These are phyloP conservation scores for Pleurostoma richardsiae DNA, from an alignment of 2,329 filamentous ascomycete species.

Conservation along the genomic window DNA sequence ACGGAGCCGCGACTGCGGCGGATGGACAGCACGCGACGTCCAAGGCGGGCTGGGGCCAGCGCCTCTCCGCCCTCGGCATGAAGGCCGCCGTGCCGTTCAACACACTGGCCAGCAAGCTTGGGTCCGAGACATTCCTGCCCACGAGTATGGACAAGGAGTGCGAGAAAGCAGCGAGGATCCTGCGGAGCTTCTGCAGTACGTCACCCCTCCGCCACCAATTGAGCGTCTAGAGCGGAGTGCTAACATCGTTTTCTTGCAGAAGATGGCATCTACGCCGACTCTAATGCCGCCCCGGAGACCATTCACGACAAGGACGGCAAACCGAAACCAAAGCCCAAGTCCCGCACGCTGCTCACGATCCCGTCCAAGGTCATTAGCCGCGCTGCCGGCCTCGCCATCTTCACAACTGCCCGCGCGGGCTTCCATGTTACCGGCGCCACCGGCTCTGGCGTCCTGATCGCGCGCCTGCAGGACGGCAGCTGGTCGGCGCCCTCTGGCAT, in stretches of 20 bases:
- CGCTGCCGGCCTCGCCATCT: conserved; percentile 66
- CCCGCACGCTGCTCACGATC: conserved; percentile 45
- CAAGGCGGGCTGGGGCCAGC: conserved; percentile 14
- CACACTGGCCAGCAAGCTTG: conserved; percentile 73
- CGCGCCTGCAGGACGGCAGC: conserved; percentile 55
- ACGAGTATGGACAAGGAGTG: conserved; percentile 82
- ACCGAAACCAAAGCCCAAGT: conserved; percentile 31
- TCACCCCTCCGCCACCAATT: conserved; percentile 1
- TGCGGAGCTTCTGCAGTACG: conserved; percentile 81
- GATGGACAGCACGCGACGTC: background rate
- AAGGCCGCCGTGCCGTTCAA: conserved; percentile 71
- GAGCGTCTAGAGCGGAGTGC: background rate
- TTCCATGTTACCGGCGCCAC: conserved; percentile 62
- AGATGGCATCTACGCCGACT: conserved; percentile 45
- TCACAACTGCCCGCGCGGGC: conserved; percentile 65
- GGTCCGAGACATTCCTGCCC: conserved; percentile 81
- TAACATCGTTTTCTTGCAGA: conserved; percentile 27
- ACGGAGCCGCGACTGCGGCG: background rate
- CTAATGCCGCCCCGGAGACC: conserved; percentile 10
- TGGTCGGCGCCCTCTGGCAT: conserved; percentile 84
- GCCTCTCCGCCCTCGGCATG: conserved; percentile 26
- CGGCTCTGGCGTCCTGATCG: conserved; percentile 61
- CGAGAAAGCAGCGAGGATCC: conserved; percentile 82
- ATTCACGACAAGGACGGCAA: conserved; percentile 16
- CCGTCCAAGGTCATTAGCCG: conserved; percentile 56